phyloP scores from a whole-genome alignment of 805 yeast species.

The Metschnikowia drakensbergensis region DNA sequence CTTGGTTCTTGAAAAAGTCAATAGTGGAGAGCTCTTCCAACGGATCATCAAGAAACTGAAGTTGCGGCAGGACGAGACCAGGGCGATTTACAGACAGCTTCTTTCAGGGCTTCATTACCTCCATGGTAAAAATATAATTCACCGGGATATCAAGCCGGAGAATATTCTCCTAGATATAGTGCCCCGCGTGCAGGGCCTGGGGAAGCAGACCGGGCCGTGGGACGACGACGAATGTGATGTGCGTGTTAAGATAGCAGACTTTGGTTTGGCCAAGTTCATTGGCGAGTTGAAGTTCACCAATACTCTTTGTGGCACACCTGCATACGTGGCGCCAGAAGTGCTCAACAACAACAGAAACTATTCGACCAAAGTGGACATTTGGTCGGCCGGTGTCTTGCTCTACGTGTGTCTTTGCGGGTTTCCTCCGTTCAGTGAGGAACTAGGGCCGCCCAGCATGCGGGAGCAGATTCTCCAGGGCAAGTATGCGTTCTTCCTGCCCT shows the following conservation, averaged over 20 bases:
- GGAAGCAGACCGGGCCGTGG: constrained; percentile 50
- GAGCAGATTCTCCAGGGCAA: constrained; percentile 67
- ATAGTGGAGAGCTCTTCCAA: constrained; percentile 73
- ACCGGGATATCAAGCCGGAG: constrained; percentile 45
- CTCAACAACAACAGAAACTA: constrained; percentile 53
- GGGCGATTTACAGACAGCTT: constrained; percentile 50
- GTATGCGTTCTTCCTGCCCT: constrained; percentile 74
- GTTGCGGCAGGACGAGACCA: constrained; percentile 59
- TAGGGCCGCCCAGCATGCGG: constrained; percentile 75
- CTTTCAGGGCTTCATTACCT: constrained; percentile 37
- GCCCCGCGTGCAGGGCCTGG: constrained; percentile 30
- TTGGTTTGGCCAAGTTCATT: constrained; percentile 67
- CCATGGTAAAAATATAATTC: constrained; percentile 40
- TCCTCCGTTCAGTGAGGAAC: constrained; percentile 80
- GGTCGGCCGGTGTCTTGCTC: constrained; percentile 78
- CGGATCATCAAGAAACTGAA: constrained; percentile 63
- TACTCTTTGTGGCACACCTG: constrained; percentile 83
- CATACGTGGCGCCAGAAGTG: constrained; percentile 84
- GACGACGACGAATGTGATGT: constrained; percentile 58
- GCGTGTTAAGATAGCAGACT: constrained; percentile 74
- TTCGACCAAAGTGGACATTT: constrained; percentile 69
- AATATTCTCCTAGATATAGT: constrained; percentile 48
- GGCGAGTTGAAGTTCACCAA: constrained; percentile 73
- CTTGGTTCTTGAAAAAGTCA: constrained; percentile 67
- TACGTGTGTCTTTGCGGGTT: constrained; percentile 81